Percentiles rank a stretch among this genome's conserved stretches.
Evolutionary conservation across 768 basidiomycete species (phyloP).

Genomic region (Terana coerulea): DNA sequence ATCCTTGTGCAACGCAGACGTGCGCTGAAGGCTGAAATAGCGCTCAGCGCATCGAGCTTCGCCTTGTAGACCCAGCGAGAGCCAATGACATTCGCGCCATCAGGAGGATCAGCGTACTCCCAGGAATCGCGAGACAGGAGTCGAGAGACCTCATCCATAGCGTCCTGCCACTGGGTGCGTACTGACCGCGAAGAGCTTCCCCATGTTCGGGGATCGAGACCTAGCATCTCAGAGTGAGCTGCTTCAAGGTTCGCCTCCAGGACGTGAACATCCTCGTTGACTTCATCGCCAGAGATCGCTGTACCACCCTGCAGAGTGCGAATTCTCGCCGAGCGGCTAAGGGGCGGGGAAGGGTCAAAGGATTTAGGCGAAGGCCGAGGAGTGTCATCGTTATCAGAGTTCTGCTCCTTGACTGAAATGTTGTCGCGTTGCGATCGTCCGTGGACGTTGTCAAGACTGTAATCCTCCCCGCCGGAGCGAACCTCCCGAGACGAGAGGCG

Average conservation of each 20-base stretch:
- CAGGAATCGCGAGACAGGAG: conserved; percentile 1
- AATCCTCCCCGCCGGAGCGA: background rate
- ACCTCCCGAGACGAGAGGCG: background rate
- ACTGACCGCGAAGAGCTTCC: too few relatives aligned
- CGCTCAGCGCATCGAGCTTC: background rate
- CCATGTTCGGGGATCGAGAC: too few relatives aligned
- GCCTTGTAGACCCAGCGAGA: conserved; percentile 4
- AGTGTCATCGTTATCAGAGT: too few relatives aligned
- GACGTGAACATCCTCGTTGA: too few relatives aligned
- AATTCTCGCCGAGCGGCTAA: background rate
- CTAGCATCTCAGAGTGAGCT: too few relatives aligned
- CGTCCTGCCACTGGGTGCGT: background rate
- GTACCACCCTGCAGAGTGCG: too few relatives aligned
- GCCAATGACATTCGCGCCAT: background rate
- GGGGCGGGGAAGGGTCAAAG: background rate
- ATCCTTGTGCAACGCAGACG: conserved; percentile 24
- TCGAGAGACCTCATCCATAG: conserved; percentile 4
- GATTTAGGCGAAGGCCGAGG: too few relatives aligned
- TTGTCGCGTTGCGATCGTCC: background rate
- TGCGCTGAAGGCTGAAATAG: background rate
- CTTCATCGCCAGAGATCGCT: too few relatives aligned
- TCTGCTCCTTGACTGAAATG: background rate
- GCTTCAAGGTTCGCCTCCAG: too few relatives aligned
- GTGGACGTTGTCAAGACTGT: too few relatives aligned
- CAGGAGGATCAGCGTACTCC: conserved; percentile 1